Conservation (phyloP, 1,284 basidiomycete genomes). For the Cutaneotrichosporon spelunceum region DNA sequence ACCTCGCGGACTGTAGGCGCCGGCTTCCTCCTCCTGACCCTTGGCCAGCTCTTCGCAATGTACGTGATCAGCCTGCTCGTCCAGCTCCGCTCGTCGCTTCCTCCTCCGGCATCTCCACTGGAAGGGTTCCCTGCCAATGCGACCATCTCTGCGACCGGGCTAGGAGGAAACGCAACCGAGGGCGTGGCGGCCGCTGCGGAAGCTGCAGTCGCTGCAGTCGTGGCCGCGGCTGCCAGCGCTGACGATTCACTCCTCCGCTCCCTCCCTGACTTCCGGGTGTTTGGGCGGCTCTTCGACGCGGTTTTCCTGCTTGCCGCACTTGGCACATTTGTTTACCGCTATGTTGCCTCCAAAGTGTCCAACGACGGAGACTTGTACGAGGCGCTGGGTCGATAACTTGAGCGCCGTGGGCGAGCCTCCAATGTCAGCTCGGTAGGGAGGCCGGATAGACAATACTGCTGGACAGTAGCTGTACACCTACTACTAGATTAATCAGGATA, state of each 20-base stretch:
- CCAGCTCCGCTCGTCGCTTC: slow-evolving; percentile 28
- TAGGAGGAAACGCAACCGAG: not conserved
- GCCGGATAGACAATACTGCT: not conserved
- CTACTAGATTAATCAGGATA: slow-evolving; percentile 1
- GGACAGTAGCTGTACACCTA: not conserved
- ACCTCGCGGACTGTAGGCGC: slow-evolving; percentile 50
- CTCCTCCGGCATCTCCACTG: not conserved
- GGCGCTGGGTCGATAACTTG: slow-evolving; percentile 4
- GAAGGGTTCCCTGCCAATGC: not conserved
- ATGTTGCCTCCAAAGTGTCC: slow-evolving; percentile 41
- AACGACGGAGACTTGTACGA: slow-evolving; percentile 15
- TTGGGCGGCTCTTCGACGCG: slow-evolving; percentile 50
- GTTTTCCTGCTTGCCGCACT: slow-evolving; percentile 47
- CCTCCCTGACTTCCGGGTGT: slow-evolving; percentile 50
- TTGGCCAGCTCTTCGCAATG: slow-evolving; percentile 50
- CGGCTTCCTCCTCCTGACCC: slow-evolving; percentile 46
- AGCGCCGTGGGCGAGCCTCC: not conserved
- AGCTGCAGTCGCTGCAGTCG: not conserved
- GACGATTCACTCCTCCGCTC: slow-evolving; percentile 42
- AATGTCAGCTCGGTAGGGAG: not conserved
- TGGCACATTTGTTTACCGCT: slow-evolving; percentile 39
- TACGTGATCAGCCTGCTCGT: slow-evolving; percentile 52
- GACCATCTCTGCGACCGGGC: not conserved
- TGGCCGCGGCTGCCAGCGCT: not conserved
- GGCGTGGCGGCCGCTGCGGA: not conserved